Evolutionary conservation across 2,329 filamentous ascomycete genomes (phyloP), one percentile per base, ranked within the genome.

Genomic region (Sporothrix pallida): DNA sequence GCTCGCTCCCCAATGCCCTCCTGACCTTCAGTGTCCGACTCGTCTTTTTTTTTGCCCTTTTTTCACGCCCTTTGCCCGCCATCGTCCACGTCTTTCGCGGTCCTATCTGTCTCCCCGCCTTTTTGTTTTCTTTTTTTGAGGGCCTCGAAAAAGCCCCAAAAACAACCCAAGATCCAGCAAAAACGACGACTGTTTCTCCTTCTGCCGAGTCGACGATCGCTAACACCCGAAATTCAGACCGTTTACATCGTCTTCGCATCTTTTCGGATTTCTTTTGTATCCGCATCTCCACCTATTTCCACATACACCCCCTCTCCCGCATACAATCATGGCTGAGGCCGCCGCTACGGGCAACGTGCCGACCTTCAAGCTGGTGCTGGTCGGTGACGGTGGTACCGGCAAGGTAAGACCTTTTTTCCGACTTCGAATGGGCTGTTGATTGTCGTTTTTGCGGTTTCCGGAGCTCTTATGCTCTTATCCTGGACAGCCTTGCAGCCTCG

Each of bases 351-450:
- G 46, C 67, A 78, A 78, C 76, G 81, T 87, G 78, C 94, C 95
- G 79, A 97, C 94, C 84, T 99, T 99, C 92, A 99, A 99, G 93
- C 93, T 99, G 81, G 96, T 99, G 84, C 94, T 99, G 86, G 96
- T 99, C 82, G 96, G 96, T 84, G 96, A 99, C 84, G 96, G 96
- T 86, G 96, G 96, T 90, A 99, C 96, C 81, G 96, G 96, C 87
- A 99, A 99, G 95, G 96, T 97, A 86, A 86, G 91, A 76, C 82
- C 74, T 31, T 50, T 13, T 60, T 26, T 58, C 10, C 6, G 12
- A 10, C 13, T 6, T n/a, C 58, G 15, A 44, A 44, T 20, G 42
- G 42, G 20, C 42, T 46, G 62, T n/a, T 8, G 42, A 44, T 20
- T 20, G 42, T 7, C 10, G 62, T 42, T 44, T 46, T 15, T 48